These are phyloP conservation scores for Suillus sp. DNA, from an alignment of 768 basidiomycete genomes.

Conservation along the genomic window DNA sequence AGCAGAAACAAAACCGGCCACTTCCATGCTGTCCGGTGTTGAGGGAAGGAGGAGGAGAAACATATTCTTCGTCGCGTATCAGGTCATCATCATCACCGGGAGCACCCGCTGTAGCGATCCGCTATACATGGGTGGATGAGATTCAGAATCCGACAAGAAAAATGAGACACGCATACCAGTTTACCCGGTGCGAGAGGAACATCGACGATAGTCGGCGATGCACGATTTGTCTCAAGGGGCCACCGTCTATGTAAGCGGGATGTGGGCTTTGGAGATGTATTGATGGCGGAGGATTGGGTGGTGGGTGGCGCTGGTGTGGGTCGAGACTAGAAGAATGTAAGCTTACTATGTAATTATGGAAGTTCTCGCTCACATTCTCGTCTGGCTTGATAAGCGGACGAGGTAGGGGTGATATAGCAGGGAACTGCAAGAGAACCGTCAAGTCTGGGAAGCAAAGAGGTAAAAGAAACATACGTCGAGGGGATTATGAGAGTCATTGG, in stretches of 20 bases:
- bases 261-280: background rate
- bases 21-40: background rate
- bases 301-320: background rate
- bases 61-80: background rate
- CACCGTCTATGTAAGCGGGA: background rate
- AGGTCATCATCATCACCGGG: background rate
- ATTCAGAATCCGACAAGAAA: background rate
- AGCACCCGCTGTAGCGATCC: background rate
- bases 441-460: background rate
- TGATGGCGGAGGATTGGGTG: background rate
- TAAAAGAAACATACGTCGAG: background rate
- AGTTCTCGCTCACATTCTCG: background rate
- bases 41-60: background rate
- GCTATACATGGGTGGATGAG: background rate
- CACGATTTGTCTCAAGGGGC: background rate
- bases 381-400: background rate
- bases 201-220: background rate
- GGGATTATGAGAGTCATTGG: background rate
- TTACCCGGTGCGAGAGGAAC: background rate
- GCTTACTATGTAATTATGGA: background rate
- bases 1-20: background rate
- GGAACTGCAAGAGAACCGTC: background rate
- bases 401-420: background rate
- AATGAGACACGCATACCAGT: background rate
- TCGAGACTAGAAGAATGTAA: background rate